phyloP scores from a whole-genome alignment of 176 grass and related monocot genomes.

The Cymbopogon citratus region DNA sequence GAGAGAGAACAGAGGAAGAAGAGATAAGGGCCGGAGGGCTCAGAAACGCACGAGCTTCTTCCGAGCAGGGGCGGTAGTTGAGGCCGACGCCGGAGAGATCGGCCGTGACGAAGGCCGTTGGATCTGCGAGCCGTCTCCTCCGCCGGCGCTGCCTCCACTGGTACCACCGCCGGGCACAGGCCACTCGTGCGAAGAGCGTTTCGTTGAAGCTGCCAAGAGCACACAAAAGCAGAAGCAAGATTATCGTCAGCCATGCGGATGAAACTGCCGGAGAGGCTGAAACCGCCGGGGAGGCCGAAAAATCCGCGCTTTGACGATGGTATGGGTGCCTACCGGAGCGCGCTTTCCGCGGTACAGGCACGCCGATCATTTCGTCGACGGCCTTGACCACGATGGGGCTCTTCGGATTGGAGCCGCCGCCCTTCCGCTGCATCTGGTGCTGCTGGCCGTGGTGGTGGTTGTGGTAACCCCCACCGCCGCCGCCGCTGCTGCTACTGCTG shows the following conservation, averaged over 20 bases:
- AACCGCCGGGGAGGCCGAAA: neutral
- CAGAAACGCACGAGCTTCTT: slow-evolving; percentile 69
- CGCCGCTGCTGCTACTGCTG: slow-evolving; percentile 48
- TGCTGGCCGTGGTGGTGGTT: slow-evolving; percentile 53
- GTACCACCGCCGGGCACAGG: slow-evolving; percentile 40
- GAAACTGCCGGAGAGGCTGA: neutral
- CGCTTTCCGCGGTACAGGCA: slow-evolving; percentile 84
- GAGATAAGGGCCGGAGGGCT: neutral
- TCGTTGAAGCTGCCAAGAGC: slow-evolving; percentile 51
- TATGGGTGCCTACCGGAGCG: slow-evolving; percentile 47
- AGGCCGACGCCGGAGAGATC: slow-evolving; percentile 74
- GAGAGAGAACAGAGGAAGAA: slow-evolving; percentile 1
- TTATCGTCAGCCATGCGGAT: neutral
- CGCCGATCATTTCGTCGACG: slow-evolving; percentile 98
- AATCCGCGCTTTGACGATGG: neutral
- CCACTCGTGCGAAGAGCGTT: slow-evolving; percentile 78
- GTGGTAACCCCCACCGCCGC: slow-evolving; percentile 49
- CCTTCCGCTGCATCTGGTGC: slow-evolving; percentile 62
- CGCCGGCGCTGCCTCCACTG: slow-evolving; percentile 24
- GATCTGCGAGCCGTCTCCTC: slow-evolving; percentile 60
- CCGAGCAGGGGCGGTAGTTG: slow-evolving; percentile 44
- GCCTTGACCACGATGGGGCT: slow-evolving; percentile 46
- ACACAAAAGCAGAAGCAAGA: neutral
- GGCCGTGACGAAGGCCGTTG: slow-evolving; percentile 60
- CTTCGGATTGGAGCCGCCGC: slow-evolving; percentile 43